Conservation (phyloP, 257 asterid genomes). For the Forsythia viridissima region DNA sequence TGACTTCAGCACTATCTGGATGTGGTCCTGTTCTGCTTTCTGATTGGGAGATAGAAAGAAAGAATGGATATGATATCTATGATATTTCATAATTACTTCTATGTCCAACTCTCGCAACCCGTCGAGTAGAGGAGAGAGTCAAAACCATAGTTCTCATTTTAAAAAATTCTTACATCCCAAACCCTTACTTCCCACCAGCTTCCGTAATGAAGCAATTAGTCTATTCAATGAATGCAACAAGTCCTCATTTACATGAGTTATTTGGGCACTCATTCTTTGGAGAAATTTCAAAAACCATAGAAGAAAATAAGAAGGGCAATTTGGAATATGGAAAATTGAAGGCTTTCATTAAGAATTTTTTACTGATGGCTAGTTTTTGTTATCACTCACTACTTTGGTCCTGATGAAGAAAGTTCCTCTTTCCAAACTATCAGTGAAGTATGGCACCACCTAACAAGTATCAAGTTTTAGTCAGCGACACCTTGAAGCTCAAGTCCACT, state of each 20-base stretch:
- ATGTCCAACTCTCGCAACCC: background rate
- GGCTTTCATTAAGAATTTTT: background rate
- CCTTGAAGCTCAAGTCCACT: no score
- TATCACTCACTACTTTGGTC: no score
- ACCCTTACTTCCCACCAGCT: background rate
- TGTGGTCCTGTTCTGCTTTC: background rate
- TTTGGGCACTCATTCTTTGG: background rate
- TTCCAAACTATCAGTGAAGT: no score
- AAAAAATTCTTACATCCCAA: background rate
- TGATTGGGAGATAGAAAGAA: background rate
- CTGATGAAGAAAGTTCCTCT: no score
- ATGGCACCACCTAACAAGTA: no score
- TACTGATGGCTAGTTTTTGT: no score
- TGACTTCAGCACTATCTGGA: conserved; percentile 2
- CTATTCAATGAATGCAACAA: background rate
- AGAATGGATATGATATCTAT: background rate
- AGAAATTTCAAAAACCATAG: background rate
- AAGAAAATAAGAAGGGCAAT: background rate
- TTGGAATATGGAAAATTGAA: background rate
- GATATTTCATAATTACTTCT: background rate
- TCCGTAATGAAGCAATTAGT: background rate
- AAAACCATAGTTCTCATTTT: background rate
- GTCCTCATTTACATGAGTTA: background rate
- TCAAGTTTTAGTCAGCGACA: no score
- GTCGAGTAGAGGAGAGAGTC: background rate